A percentile compares a stretch with the other conserved stretches of the same genome.
Conservation (phyloP, 1,284 basidiomycete species). For the Retiboletus flavoniger region DNA sequence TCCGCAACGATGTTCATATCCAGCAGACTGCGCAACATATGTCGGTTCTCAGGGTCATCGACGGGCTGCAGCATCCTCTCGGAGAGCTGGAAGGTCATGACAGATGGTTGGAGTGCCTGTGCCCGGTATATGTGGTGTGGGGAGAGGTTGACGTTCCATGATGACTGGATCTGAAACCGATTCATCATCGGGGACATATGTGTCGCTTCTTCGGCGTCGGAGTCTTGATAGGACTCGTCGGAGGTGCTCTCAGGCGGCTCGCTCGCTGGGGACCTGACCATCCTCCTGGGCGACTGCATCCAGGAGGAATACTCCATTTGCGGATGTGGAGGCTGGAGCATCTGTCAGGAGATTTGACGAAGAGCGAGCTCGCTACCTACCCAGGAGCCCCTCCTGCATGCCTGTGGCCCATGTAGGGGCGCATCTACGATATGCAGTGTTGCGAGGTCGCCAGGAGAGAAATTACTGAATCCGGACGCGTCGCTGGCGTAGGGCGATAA, state of each 20-base stretch:
- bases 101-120: slow-evolving; percentile 25
- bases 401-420: slow-evolving; percentile 16
- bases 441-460: slow-evolving; percentile 15
- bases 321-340: slow-evolving; percentile 20
- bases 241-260: slow-evolving; percentile 34
- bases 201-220: slow-evolving; percentile 30
- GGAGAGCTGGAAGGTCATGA: slow-evolving; percentile 36
- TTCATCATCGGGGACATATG: slow-evolving; percentile 36
- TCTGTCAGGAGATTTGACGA: slow-evolving; percentile 19
- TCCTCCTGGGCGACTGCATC: slow-evolving; percentile 16
- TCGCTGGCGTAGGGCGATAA: slow-evolving; percentile 19
- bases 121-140: slow-evolving; percentile 6
- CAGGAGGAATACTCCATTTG: slow-evolving; percentile 20
- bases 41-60: slow-evolving; percentile 31
- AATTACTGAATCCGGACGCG: slow-evolving; percentile 11
- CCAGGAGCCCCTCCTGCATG: slow-evolving; percentile 28
- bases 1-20: slow-evolving; percentile 20
- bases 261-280: slow-evolving; percentile 31
- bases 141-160: slow-evolving; percentile 8
- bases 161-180: slow-evolving; percentile 31
- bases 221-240: slow-evolving; percentile 35
- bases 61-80: slow-evolving; percentile 25
- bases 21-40: slow-evolving; percentile 17
- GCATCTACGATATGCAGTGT: slow-evolving; percentile 14
- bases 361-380: slow-evolving; percentile 13